These are phyloP conservation scores for Wickerhamomyces pijperi DNA, from an alignment of 805 yeast species.

Conservation along the genomic window DNA sequence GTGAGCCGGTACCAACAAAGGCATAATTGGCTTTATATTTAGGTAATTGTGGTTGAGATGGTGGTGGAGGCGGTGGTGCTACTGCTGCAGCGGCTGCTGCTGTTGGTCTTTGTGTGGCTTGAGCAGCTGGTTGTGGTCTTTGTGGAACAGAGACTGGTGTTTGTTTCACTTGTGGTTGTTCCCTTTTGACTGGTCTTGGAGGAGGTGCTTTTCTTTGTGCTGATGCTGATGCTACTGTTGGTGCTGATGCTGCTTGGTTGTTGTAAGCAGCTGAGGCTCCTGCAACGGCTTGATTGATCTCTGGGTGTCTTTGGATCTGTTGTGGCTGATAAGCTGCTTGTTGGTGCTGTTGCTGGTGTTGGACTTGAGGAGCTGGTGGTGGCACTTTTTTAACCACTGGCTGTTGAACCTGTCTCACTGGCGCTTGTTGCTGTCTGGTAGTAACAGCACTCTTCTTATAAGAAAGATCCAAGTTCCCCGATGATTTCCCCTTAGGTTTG, in stretches of 20 bases:
- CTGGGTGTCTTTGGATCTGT: neutral
- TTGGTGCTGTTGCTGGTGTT: constrained; percentile 7
- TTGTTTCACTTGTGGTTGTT: too few relatives aligned
- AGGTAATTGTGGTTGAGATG: constrained; percentile 55
- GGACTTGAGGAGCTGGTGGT: constrained; percentile 15
- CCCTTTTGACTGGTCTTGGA: constrained; percentile 19
- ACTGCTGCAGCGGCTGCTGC: constrained; percentile 14
- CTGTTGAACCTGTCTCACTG: too few relatives aligned
- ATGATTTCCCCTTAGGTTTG: constrained; percentile 53
- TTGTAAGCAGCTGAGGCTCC: constrained; percentile 30
- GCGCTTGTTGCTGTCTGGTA: neutral
- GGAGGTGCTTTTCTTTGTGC: constrained; percentile 15
- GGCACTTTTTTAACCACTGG: constrained; percentile 16
- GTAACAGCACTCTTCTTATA: constrained; percentile 14
- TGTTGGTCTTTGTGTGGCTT: constrained; percentile 32
- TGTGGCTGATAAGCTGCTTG: constrained; percentile 5
- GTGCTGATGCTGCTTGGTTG: constrained; percentile 18
- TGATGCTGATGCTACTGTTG: too few relatives aligned
- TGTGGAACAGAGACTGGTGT: too few relatives aligned
- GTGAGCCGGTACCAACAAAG: constrained; percentile 75
- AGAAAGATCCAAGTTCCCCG: constrained; percentile 18
- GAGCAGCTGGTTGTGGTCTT: constrained; percentile 28
- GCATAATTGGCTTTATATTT: constrained; percentile 80
- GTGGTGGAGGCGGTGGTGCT: constrained; percentile 67
- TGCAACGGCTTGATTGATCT: constrained; percentile 10